Percentiles rank a stretch among this genome's conserved stretches.
Conservation (phyloP, 306 rosid species). For the Arachis hypogaea region DNA sequence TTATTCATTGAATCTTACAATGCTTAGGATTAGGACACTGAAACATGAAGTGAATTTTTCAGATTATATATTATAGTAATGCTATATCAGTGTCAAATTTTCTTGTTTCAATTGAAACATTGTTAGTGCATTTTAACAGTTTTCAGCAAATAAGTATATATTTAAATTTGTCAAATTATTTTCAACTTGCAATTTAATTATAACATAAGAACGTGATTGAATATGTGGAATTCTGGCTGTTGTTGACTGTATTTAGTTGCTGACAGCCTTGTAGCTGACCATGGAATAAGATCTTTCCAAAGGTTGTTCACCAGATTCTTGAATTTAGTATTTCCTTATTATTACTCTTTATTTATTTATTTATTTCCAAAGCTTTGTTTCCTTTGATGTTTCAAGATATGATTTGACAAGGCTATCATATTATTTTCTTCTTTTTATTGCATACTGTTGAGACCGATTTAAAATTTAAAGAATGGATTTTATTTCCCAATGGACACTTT, state of each 20-base stretch:
- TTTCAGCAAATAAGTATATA: not conserved
- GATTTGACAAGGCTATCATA: no score
- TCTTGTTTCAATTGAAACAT: slow-evolving; percentile 6
- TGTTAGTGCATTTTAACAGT: no score
- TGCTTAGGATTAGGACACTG: no score
- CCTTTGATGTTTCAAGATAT: no score
- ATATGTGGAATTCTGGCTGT: slow-evolving; percentile 3
- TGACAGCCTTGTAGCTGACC: slow-evolving; percentile 26
- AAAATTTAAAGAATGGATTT: no score
- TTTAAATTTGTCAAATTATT: not conserved
- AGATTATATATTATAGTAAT: slow-evolving; percentile 17
- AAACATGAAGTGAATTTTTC: slow-evolving; percentile 12
- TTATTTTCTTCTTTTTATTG: no score
- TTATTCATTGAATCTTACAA: not conserved
- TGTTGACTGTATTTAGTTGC: slow-evolving; percentile 35
- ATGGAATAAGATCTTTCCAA: slow-evolving; percentile 26
- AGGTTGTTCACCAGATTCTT: slow-evolving; percentile 36
- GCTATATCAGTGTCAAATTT: not conserved
- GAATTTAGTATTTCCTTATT: slow-evolving; percentile 3
- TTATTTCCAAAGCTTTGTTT: no score
- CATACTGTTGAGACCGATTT: no score
- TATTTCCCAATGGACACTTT: no score
- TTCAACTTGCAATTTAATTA: slow-evolving; percentile 5
- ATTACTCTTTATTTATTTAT: no score
- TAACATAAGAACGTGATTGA: slow-evolving; percentile 20